Conservation (phyloP, 2,329 filamentous ascomycete species). For the Cryphonectria japonica region DNA sequence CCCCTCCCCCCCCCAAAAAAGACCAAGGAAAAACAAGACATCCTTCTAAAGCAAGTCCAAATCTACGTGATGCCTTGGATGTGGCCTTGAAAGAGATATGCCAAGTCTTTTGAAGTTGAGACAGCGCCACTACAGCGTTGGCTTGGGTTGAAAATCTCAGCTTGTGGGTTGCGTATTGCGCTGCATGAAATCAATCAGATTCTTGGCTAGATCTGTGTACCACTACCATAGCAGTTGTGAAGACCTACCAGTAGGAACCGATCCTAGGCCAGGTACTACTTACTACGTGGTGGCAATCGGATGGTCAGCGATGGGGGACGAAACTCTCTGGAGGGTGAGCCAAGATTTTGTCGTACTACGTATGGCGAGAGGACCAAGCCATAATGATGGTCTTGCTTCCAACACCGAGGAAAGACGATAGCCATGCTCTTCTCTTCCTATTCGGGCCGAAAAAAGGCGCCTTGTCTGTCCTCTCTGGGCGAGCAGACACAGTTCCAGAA, state of each 20-base stretch:
- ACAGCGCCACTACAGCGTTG: no score
- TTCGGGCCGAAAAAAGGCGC: background rate
- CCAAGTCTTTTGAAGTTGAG: background rate
- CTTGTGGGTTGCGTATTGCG: background rate
- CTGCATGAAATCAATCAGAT: background rate
- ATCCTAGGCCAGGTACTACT: background rate
- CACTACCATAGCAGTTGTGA: background rate
- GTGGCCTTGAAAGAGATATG: background rate
- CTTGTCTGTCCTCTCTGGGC: background rate
- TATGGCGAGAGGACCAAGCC: background rate
- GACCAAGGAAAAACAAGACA: background rate
- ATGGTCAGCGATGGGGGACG: background rate
- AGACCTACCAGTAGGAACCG: background rate
- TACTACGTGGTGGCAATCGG: background rate
- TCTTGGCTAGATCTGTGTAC: conserved; percentile 16
- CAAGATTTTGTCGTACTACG: background rate
- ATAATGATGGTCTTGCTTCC: background rate
- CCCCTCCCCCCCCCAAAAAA: background rate
- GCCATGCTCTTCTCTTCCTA: background rate
- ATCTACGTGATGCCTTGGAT: background rate
- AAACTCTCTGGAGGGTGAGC: background rate
- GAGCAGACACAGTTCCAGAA: background rate
- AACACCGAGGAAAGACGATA: background rate
- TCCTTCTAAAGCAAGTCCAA: no score
- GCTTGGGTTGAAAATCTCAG: background rate